phyloP scores from a whole-genome alignment of 345 rosid genomes.

The Aquilaria yunnanensis region DNA sequence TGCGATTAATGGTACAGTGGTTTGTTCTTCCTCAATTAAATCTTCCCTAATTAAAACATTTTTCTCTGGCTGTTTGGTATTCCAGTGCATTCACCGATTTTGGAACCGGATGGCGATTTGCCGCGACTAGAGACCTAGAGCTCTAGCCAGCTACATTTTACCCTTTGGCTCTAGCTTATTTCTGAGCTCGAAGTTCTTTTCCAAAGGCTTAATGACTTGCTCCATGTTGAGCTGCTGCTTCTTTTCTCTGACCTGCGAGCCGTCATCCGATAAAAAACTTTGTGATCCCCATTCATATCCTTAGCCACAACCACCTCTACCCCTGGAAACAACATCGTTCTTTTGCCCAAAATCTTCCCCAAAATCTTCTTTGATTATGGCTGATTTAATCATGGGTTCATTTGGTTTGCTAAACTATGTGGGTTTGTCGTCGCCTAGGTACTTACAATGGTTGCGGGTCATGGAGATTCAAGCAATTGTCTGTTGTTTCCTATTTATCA shows the following conservation, averaged over 20 bases:
- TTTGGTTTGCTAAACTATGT: too few species aligned
- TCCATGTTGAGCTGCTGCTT: conserved; percentile 91
- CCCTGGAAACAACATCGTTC: conserved; percentile 62
- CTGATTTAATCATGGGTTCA: too few species aligned
- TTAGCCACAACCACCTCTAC: conserved; percentile 39
- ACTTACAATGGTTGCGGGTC: too few species aligned
- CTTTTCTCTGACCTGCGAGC: conserved; percentile 92
- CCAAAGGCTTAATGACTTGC: conserved; percentile 77
- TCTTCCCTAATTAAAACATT: too few species aligned
- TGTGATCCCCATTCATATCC: conserved; percentile 66
- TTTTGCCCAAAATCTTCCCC: conserved; percentile 76
- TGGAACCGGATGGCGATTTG: conserved; percentile 99
- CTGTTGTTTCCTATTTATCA: too few species aligned
- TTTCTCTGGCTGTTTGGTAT: conserved; percentile 92
- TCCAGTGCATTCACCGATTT: conserved; percentile 94
- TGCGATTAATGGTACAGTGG: too few species aligned
- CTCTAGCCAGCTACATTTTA: conserved; percentile 93
- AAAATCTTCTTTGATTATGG: neutral
- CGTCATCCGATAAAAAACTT: conserved; percentile 67
- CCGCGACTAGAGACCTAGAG: conserved; percentile 91
- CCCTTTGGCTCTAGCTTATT: conserved; percentile 98
- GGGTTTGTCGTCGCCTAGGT: too few species aligned
- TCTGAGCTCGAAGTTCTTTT: conserved; percentile 91
- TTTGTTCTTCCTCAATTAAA: too few species aligned
- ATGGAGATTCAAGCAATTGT: too few species aligned